These are phyloP conservation scores for Cryphonectria parasitica DNA, from an alignment of 2,329 filamentous ascomycete species.

Conservation along the genomic window DNA sequence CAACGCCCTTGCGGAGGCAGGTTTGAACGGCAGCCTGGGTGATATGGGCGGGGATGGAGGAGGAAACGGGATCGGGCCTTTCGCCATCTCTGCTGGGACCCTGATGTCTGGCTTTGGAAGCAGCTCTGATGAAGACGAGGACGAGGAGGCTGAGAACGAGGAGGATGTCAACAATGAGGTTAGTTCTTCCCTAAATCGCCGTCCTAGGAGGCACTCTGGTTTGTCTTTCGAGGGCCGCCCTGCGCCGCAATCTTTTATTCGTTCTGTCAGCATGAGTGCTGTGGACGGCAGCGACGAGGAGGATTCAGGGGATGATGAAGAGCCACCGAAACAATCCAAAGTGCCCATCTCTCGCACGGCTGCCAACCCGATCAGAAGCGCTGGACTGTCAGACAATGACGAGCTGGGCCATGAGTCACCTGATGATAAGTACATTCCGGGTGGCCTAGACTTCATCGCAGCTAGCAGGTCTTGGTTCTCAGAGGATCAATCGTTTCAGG, in stretches of 20 bases:
- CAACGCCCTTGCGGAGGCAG: conserved; percentile 77
- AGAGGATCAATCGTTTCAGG: conserved; percentile 24
- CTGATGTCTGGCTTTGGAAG: conserved; percentile 91
- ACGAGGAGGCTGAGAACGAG: conserved; percentile 86
- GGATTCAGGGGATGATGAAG: conserved; percentile 6
- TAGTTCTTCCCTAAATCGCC: conserved; percentile 43
- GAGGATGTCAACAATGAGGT: conserved; percentile 74
- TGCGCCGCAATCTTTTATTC: conserved; percentile 17
- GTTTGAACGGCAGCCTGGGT: conserved; percentile 71
- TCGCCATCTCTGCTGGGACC: conserved; percentile 73
- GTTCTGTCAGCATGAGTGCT: conserved; percentile 15
- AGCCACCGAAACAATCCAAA: neutral
- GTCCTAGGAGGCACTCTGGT: conserved; percentile 29
- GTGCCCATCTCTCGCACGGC: neutral
- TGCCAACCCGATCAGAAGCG: neutral
- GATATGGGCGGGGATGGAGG: conserved; percentile 67
- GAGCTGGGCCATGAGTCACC: neutral
- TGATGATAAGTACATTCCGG: neutral
- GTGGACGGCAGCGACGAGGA: conserved; percentile 16
- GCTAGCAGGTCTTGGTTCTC: neutral
- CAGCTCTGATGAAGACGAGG: conserved; percentile 94
- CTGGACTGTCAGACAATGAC: conserved; percentile 1
- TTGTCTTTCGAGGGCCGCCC: conserved; percentile 22
- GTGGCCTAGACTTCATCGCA: conserved; percentile 4
- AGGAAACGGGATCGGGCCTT: conserved; percentile 70